Evolutionary conservation across 257 asterid genomes (phyloP).

Genomic region (Coffea canephora): DNA sequence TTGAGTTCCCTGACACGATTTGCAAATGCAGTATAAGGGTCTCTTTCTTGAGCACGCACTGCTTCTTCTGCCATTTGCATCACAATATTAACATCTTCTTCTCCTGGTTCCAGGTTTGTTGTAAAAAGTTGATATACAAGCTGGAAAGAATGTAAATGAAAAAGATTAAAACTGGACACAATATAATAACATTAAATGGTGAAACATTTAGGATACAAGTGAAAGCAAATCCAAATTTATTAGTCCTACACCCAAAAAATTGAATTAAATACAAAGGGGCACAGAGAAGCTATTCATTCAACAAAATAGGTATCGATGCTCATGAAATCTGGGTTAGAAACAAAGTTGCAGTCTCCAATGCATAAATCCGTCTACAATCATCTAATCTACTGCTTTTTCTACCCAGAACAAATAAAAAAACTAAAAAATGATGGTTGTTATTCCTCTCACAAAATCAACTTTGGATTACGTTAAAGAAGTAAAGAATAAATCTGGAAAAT

Average conservation of each 20-base stretch:
- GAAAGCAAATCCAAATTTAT: not conserved
- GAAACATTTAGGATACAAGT: not conserved
- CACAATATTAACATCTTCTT: constrained; percentile 88
- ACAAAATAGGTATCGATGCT: not conserved
- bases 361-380: too few species aligned
- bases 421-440: not conserved
- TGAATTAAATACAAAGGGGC: not conserved
- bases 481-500: not conserved
- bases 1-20: constrained; percentile 93
- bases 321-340: not conserved
- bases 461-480: not conserved
- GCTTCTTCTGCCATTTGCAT: constrained; percentile 99
- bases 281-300: not conserved
- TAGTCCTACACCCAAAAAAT: too few species aligned
- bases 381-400: not conserved
- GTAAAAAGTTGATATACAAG: constrained; percentile 91
- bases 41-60: constrained; percentile 94
- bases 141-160: constrained; percentile 35
- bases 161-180: constrained; percentile 25
- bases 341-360: not conserved
- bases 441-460: not conserved
- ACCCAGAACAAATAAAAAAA: not conserved
- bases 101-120: constrained; percentile 72
- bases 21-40: constrained; percentile 81
- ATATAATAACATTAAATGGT: not conserved